Base-by-base conservation (phyloP, 257 asterid species). In the Linaria vulgaris region DNA sequence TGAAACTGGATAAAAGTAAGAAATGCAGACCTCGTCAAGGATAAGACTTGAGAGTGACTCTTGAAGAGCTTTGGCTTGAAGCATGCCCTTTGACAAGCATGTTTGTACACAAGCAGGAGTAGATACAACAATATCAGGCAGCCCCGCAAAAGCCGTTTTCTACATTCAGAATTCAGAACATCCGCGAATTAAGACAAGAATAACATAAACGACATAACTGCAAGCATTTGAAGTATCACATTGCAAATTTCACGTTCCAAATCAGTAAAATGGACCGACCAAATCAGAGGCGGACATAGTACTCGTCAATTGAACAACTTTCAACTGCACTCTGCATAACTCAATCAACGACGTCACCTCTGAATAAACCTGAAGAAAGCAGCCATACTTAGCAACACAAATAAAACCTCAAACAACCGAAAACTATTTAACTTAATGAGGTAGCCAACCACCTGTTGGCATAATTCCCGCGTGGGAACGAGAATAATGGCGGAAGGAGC, bases 391-490 rank as follows among this genome's bases (percentile, higher is more conserved):
- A 62, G 43, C 12, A 46, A 63, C 41, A 68, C n/a, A 16, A 34
- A 0, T 17, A 62, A 52, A 60, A 20, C 9, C 56, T 11, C 0
- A 2, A 24, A 45, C 7, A 12, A 22, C 6, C 19, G 23, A 15
- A 22, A 2, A 0, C 19, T 38, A 12, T 23, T 0, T 59, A 75
- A 72, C 37, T 17, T 9, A 17, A 23, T 11, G 13, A 20, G 43
- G 52, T 13, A 23, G n/a, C n/a, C 1, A 43, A 63, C 48, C 61
- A 94, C 99, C 68, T 94, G 99, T 60, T 90, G 97, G 63, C 95
- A 85, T 61, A 94, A 72, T 70, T 94, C 99, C 27, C 96, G 88
- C 12, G 96, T 90, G 1, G 99, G 99, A 23, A 90, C 96, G 37
- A 94, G 91, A 77, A 90, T 78, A 64, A 85, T 61, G 0, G 91